Conservation (phyloP, 2,329 filamentous ascomycete species). For the Monilinia vaccinii-corymbosi region DNA sequence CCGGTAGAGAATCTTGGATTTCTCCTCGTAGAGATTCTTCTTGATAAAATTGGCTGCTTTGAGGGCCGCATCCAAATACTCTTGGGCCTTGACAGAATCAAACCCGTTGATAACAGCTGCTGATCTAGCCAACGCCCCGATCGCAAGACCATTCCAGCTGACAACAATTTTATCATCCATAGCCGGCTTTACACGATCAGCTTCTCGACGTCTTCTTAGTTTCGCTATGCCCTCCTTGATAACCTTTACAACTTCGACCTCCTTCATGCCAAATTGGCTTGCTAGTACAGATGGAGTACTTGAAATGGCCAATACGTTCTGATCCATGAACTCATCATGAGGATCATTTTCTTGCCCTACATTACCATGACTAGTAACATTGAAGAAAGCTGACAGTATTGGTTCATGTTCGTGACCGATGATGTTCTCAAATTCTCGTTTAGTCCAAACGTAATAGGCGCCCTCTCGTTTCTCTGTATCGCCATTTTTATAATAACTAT, state of each 20-base stretch:
- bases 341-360: constrained; percentile 74
- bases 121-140: constrained; percentile 70
- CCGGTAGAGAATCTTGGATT: constrained; percentile 56
- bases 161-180: constrained; percentile 84
- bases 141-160: constrained; percentile 81
- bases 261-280: constrained; percentile 63
- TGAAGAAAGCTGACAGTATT: constrained; percentile 76
- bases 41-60: constrained; percentile 65
- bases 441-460: constrained; percentile 90
- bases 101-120: constrained; percentile 57
- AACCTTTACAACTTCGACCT: constrained; percentile 57
- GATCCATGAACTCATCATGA: constrained; percentile 88
- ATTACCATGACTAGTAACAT: constrained; percentile 76
- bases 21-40: constrained; percentile 60
- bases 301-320: constrained; percentile 74
- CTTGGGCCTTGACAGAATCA: constrained; percentile 45
- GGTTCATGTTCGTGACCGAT: constrained; percentile 59
- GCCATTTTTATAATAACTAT: constrained; percentile 65
- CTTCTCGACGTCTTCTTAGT: constrained; percentile 62
- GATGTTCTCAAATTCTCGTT: constrained; percentile 73
- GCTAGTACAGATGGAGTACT: constrained; percentile 61
- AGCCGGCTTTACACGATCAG: constrained; percentile 64
- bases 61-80: constrained; percentile 57
- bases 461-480: constrained; percentile 81
- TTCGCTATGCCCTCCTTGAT: constrained; percentile 59